Evolutionary conservation across 192 early-diverging fungal genomes (phyloP), one percentile per base, ranked within the genome.

Genomic region (Funneliformis mosseae): DNA sequence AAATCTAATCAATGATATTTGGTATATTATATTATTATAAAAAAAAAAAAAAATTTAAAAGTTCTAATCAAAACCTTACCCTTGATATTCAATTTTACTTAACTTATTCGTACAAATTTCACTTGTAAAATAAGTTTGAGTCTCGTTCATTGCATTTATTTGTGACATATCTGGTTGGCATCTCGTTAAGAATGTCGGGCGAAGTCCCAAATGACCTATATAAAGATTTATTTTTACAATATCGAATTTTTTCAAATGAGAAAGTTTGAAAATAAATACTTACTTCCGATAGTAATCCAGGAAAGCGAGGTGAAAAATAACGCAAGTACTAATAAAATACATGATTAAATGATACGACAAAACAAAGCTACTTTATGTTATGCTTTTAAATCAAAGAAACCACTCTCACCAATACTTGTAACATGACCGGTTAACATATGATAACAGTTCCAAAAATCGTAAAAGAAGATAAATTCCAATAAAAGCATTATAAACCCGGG

Each of bases 41-140:
- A 63, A 23, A 27, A 21, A 64, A 27, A 64, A 14, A 64, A 28
- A 28, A 64, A 2, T 33, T 33, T 27, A 27, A 64, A 5, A 28
- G 4, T 21, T 0, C 18, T 50, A 50, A 14, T 12, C 16, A 12
- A 4, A 50, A 18, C 18, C 77, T 41, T 46, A 80, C 78, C 80
- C 80, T 76, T 81, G 80, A 63, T 61, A 81, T 62, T 81, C 80
- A 62, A 79, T 27, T 45, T 79, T 81, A 8, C 21, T 8, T 69
- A 81, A 76, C 25, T 33, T 42, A n/a, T 23, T 18, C 46, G 50
- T 81, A 41, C 80, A 81, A 48, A 81, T 64, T 14, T 45, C 74
- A 77, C 23, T 77, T 23, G 74, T 63, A 76, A 79, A 81, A 33
- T 81, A 81, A 25, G 46, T 74, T 16, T 23, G 10, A 46, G 25